Conservation (phyloP, 164 flowering plant species). For the Berberis vulgaris region DNA sequence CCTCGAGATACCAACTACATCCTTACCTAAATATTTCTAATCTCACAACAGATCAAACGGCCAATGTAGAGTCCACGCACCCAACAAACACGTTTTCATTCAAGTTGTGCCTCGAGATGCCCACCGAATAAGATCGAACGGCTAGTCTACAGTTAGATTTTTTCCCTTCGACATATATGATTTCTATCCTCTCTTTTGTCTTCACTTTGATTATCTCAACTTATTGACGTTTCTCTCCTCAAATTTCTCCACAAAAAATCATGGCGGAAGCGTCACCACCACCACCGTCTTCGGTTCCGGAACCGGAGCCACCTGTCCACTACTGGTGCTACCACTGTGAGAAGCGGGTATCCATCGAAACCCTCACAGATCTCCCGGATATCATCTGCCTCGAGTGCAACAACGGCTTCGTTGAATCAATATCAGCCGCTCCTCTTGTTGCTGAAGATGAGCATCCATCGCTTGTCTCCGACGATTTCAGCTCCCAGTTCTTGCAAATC, state of each 20-base stretch:
- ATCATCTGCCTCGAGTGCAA: constrained; percentile 63
- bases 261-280: constrained; percentile 49
- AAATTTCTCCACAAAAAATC: constrained; percentile 1
- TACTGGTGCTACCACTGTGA: constrained; percentile 85
- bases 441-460: constrained; percentile 11
- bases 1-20: too few species aligned
- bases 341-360: constrained; percentile 60
- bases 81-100: too few species aligned
- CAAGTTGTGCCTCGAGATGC: too few species aligned
- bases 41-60: too few species aligned
- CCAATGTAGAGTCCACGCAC: too few species aligned
- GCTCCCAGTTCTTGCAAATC: constrained; percentile 49
- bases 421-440: constrained; percentile 16
- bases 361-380: constrained; percentile 39
- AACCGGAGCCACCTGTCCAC: constrained; percentile 3
- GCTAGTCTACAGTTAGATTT: too few species aligned
- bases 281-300: constrained; percentile 14
- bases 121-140: too few species aligned
- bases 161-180: too few species aligned
- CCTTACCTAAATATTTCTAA: too few species aligned
- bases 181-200: neutral
- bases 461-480: constrained; percentile 6
- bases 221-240: neutral
- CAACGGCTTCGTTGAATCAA: constrained; percentile 56
- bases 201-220: neutral